phyloP scores from a whole-genome alignment of 129 eudicot species.

The Arctium minus region DNA sequence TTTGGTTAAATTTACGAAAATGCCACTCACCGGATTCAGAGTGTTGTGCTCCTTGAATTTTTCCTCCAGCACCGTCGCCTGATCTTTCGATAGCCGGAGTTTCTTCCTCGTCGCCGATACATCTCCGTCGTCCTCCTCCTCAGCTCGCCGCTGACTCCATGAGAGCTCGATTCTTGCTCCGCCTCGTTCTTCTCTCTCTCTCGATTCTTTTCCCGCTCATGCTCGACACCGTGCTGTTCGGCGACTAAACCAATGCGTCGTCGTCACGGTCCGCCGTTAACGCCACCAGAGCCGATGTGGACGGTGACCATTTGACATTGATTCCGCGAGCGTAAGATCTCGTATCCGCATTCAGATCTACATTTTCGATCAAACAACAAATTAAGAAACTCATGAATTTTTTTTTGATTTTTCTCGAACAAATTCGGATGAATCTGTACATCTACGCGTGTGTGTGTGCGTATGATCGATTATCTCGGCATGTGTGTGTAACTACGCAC shows the following conservation, averaged over 20 bases:
- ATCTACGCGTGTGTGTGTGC: slow-evolving; percentile 4
- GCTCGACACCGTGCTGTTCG: slow-evolving; percentile 78
- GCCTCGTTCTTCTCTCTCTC: slow-evolving; percentile 41
- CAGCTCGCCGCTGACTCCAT: slow-evolving; percentile 32
- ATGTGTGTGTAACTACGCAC: neutral
- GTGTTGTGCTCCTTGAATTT: slow-evolving; percentile 80
- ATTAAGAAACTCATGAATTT: too few relatives aligned
- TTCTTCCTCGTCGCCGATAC: slow-evolving; percentile 66
- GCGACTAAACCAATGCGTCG: slow-evolving; percentile 54
- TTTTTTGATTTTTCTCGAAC: too few relatives aligned
- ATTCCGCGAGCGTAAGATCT: slow-evolving; percentile 27
- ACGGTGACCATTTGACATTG: slow-evolving; percentile 44
- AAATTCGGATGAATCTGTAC: neutral
- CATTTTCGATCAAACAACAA: too few relatives aligned
- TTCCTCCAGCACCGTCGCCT: slow-evolving; percentile 78
- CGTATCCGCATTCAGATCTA: too few relatives aligned
- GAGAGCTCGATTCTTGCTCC: slow-evolving; percentile 55
- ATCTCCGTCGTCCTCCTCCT: slow-evolving; percentile 57
- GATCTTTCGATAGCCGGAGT: slow-evolving; percentile 70
- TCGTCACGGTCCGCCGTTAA: slow-evolving; percentile 54
- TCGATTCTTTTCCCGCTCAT: slow-evolving; percentile 71
- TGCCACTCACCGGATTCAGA: slow-evolving; percentile 78
- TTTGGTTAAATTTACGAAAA: slow-evolving; percentile 15
- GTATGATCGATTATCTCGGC: neutral
- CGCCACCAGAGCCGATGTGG: slow-evolving; percentile 29